Base-by-base conservation (phyloP, 768 basidiomycete genomes). In the Lentinula detonsa region DNA sequence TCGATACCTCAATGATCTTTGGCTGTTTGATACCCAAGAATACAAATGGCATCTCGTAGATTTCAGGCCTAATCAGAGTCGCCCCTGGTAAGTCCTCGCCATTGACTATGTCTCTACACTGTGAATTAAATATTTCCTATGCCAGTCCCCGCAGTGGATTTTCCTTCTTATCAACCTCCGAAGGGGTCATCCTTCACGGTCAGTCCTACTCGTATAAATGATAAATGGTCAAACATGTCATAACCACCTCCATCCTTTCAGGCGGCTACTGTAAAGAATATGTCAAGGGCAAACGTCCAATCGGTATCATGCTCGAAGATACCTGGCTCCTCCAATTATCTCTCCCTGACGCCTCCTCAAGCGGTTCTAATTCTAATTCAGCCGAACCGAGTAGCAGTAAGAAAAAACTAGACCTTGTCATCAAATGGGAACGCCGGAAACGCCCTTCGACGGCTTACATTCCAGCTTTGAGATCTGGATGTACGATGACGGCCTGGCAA, bases 201-300 rank as follows among this genome's bases (percentile, higher is more conserved):
- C 59, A 23, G 28, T 33, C 15, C 37, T 7, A 10, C 18, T 18
- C 48, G 13, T 6, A n/a, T 6, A 21, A n/a, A 33, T 13, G 18
- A 9, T 23, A 10, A 28, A 28, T 28, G 28, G 28, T 28, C 28
- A 28, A 28, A 28, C 28, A 28, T 28, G 28, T 28, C 3, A 28
- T 28, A 28, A 13, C 21, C 50, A 18, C 5, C 8, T 15, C 13
- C n/a, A 2, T 37, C n/a, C 16, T 21, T 55, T 28, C 28, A 91
- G 90, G 92, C 10, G 95, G 95, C 0, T 96, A 96, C 70, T 92
- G 88, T 69, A 95, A 97, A 70, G 90, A 93, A 72, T 95, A 95
- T 66, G 68, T 73, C 21, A 94, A 95, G 68, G 92, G 93, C 2
- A 92, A 93, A 68, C 85, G 90, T 1, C 87, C 90, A 0, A 75